Evolutionary conservation across 2,329 filamentous ascomycete genomes (phyloP), one percentile per base, ranked within the genome.

Genomic region (Zarea fungicola): DNA sequence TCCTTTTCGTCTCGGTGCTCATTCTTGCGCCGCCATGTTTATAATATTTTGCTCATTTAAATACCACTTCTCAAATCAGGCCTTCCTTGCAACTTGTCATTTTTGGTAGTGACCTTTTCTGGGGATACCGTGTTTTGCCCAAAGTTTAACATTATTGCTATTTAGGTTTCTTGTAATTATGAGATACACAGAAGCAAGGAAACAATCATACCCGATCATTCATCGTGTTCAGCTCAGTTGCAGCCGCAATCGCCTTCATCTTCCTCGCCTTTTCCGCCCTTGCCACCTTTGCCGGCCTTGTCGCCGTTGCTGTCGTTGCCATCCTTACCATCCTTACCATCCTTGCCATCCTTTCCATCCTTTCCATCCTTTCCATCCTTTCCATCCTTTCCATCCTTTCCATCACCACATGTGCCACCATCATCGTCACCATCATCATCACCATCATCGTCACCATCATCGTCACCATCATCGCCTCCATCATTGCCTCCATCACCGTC

Each of bases 161-260:
- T n/a, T n/a, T n/a, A 19, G 8, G 11, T 8, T 25, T 41, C 1
- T 21, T 40, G 21, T 29, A 14, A 21, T 29, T 48, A 32, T 10
- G 21, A 37, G 14, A 48, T 35, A 42, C 22, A 35, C 6, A 1
- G 23, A 35, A 48, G 21, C 16, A 42, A 41, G 34, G 4, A 26
- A 41, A 22, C 22, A 25, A 31, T 35, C 23, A 29, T 22, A 26
- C 4, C 41, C 40, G 45, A 36, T 42, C 11, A 3, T 14, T 41
- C 29, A 22, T n/a, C n/a, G n/a, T n/a, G 22, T 7, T 21, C 11
- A 21, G 36, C 45, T 48, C 36, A 49, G 25, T 49, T 39, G 34
- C 48, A 49, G 26, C 48, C 48, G 9, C 48, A 49, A 28, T 43
- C 48, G 29, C 48, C 40, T 31, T 49, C 48, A 11, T 49, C 47